Evolutionary conservation across 805 yeast genomes (phyloP).

Genomic region (Barnettozyma californica): DNA sequence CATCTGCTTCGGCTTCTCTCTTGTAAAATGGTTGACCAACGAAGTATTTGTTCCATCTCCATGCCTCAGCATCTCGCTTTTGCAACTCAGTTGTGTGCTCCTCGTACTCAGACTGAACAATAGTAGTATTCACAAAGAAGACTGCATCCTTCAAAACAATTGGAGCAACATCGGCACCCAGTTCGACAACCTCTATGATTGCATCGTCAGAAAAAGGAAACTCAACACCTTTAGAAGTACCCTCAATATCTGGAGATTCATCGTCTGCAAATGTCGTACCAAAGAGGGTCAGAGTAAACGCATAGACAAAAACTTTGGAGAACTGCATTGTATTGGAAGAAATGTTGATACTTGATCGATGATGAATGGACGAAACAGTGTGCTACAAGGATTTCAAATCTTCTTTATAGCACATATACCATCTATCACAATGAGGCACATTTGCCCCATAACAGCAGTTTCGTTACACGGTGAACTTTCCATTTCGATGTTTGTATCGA

Average conservation of each 20-base stretch:
- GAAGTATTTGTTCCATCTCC: constrained; percentile 18
- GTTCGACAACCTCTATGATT: constrained; percentile 21
- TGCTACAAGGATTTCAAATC: neutral
- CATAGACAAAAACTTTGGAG: constrained; percentile 8
- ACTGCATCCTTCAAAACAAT: constrained; percentile 22
- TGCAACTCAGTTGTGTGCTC: constrained; percentile 10
- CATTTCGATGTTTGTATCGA: neutral
- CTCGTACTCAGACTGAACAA: constrained; percentile 15
- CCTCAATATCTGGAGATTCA: constrained; percentile 12
- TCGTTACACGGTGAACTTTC: neutral
- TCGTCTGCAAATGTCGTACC: constrained; percentile 9
- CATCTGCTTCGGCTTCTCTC: constrained; percentile 18
- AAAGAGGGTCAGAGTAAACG: constrained; percentile 10
- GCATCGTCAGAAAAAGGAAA: constrained; percentile 26
- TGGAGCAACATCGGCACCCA: constrained; percentile 18
- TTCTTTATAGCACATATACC: neutral
- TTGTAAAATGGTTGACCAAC: constrained; percentile 19
- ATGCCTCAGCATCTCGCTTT: constrained; percentile 22
- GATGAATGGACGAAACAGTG: neutral
- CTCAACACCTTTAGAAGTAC: constrained; percentile 16
- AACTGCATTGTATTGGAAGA: constrained; percentile 10
- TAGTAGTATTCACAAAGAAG: constrained; percentile 24
- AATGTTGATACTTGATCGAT: neutral
- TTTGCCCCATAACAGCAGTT: neutral
- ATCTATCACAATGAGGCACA: neutral